Evolutionary conservation across 2,329 filamentous ascomycete genomes (phyloP).

Genomic region (Acarospora socialis): DNA sequence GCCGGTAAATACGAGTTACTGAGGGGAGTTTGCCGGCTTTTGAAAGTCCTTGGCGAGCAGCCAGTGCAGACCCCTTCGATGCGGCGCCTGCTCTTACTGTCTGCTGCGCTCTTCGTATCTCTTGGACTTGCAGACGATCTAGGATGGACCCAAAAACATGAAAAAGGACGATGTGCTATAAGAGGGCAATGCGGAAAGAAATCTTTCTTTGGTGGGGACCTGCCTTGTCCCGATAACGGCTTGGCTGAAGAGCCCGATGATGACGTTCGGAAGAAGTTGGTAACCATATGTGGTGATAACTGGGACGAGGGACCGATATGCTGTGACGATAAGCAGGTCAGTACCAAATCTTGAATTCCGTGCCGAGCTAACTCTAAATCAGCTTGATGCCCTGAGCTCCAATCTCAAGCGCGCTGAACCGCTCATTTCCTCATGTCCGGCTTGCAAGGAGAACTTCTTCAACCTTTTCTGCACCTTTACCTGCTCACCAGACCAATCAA

Average conservation of each 20-base stretch:
- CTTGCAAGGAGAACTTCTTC: conserved; percentile 97
- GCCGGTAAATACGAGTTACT: too few species aligned
- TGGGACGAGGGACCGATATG: conserved; percentile 78
- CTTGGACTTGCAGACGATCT: too few species aligned
- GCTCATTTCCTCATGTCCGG: conserved; percentile 85
- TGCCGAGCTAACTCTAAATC: conserved; percentile 8
- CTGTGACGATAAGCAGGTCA: conserved; percentile 65
- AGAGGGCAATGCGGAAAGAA: conserved; percentile 84
- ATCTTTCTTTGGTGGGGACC: conserved; percentile 73
- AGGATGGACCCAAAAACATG: conserved; percentile 45
- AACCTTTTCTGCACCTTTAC: conserved; percentile 97
- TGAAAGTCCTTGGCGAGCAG: too few species aligned
- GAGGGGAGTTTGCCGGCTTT: too few species aligned
- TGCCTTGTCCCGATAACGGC: conserved; percentile 88
- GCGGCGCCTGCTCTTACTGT: too few species aligned
- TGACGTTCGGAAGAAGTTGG: conserved; percentile 59
- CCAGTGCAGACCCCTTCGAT: too few species aligned
- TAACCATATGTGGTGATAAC: conserved; percentile 72
- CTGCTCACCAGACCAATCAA: conserved; percentile 89
- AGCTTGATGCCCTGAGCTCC: conserved; percentile 66
- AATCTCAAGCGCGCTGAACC: conserved; percentile 78
- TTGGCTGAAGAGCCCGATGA: conserved; percentile 60
- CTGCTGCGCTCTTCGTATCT: too few species aligned
- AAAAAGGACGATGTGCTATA: conserved; percentile 78
- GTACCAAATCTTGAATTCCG: conserved; percentile 9